These are phyloP conservation scores for Coccomyxa subellipsoidea DNA, from an alignment of 163 green algal genomes.

Conservation along the genomic window DNA sequence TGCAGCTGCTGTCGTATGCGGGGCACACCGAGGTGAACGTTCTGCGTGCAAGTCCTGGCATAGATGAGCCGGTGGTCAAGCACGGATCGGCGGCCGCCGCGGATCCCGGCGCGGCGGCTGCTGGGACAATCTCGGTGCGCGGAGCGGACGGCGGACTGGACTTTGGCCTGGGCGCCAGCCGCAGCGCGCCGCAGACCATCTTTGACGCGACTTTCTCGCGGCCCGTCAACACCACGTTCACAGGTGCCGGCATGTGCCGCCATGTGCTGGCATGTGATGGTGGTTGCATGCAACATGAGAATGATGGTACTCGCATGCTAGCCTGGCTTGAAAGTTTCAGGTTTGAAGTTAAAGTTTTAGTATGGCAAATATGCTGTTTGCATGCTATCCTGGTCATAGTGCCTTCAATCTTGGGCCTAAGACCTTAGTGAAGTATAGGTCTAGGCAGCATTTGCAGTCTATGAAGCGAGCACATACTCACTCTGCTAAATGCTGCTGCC, in stretches of 20 bases:
- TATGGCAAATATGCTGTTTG: no score
- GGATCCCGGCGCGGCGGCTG: neutral
- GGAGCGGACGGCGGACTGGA: neutral
- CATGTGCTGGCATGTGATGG: neutral
- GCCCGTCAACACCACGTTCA: conserved; percentile 22
- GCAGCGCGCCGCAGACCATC: neutral
- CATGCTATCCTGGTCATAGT: no score
- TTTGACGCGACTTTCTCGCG: conserved; percentile 26
- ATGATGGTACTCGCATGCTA: no score
- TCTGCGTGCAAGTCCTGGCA: neutral
- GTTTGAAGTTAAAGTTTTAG: no score
- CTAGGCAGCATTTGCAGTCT: no score
- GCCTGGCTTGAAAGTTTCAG: no score
- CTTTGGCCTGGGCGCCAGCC: neutral
- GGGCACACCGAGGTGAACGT: neutral
- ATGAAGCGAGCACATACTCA: no score
- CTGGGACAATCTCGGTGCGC: neutral
- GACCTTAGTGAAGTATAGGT: no score
- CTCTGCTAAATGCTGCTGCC: no score
- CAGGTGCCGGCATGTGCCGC: conserved; percentile 1
- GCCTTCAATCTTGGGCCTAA: neutral
- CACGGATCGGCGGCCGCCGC: no score
- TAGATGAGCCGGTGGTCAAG: neutral
- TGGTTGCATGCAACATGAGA: neutral
- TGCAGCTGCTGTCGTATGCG: neutral